Evolutionary conservation across 805 yeast species (phyloP).

Genomic region (Sugiyamaella chiloensis): DNA sequence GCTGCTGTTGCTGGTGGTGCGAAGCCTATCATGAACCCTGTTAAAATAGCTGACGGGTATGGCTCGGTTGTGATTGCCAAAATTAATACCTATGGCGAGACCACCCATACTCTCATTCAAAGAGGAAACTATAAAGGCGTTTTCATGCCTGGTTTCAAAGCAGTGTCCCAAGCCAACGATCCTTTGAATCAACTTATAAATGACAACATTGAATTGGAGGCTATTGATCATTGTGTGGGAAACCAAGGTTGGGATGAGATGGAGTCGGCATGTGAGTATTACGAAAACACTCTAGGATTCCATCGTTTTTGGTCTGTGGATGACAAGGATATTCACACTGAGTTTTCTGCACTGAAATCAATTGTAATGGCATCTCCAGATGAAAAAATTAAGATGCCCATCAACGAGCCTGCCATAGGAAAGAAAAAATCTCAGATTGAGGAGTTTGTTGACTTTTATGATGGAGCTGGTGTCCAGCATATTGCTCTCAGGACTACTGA

Average conservation of each 20-base stretch:
- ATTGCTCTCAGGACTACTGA: conserved; percentile 65
- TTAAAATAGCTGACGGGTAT: conserved; percentile 37
- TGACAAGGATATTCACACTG: conserved; percentile 69
- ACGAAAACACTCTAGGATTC: conserved; percentile 65
- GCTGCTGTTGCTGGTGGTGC: conserved; percentile 58
- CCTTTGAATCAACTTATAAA: conserved; percentile 25
- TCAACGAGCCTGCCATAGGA: conserved; percentile 80
- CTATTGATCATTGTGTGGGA: conserved; percentile 78
- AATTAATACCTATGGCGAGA: conserved; percentile 55
- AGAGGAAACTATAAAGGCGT: conserved; percentile 37
- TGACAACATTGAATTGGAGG: conserved; percentile 40
- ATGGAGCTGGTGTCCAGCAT: conserved; percentile 85
- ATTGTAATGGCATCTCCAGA: conserved; percentile 71
- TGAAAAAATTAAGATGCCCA: conserved; percentile 70
- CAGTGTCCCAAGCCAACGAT: conserved; percentile 17
- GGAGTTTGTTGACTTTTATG: conserved; percentile 70
- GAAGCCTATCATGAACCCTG: conserved; percentile 31
- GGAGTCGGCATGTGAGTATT: conserved; percentile 55
- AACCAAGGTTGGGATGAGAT: conserved; percentile 70
- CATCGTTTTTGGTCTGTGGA: conserved; percentile 84
- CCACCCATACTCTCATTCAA: conserved; percentile 66
- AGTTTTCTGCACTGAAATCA: conserved; percentile 64
- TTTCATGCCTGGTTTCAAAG: conserved; percentile 52
- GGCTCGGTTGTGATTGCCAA: conserved; percentile 57
- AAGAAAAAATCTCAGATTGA: conserved; percentile 70